Evolutionary conservation across 352 stramenopile genomes (phyloP), one percentile per base, ranked within the genome.

Genomic region (Peronospora destructor): DNA sequence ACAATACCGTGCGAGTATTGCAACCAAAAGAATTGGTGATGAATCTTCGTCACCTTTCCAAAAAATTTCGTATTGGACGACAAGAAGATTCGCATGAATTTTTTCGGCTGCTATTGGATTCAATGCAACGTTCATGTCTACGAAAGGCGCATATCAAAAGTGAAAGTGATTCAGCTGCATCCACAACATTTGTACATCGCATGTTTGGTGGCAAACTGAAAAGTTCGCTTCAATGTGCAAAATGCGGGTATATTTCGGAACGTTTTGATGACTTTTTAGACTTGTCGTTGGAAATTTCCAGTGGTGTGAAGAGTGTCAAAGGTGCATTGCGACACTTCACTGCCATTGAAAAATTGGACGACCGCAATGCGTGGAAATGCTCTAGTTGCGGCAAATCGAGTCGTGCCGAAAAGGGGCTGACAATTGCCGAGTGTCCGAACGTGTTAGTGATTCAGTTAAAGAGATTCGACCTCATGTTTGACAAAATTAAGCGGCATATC

Each of bases 51-150:
- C 82, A 91, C 45, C 59, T 93, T 17, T 87, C 81, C 35, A 91
- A 91, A 55, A 73, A 61, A 56, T 93, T 95, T 53, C 82, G 84
- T 34, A 90, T 95, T 44, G 85, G 85, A 0, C 75, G 84, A 2
- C 84, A 96, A 56, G 86, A 96, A 57, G 87, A 96, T 55, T 88
- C 87, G 42, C 87, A 96, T 68, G 87, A 96, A 63, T 96, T 96
- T 59, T 92, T 96, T 49, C 74, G 86, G 0, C 50, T 94, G 40
- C 59, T 96, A 41, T 55, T 96, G 48, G 85, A 95, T 53, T 70
- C 73, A 8, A 91, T 96, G 75, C 84, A 94, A 44, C 69, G 83
- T 9, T 76, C 76, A 32, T 84, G 76, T 62, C 41, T 93, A 38
- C 76, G 76, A 13, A 73, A 78, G 29, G 77, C 76, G 14, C 71